Evolutionary conservation across 139 green algal species (phyloP), one percentile per base, ranked within the genome.

Genomic region (Parachlorella kessleri): DNA sequence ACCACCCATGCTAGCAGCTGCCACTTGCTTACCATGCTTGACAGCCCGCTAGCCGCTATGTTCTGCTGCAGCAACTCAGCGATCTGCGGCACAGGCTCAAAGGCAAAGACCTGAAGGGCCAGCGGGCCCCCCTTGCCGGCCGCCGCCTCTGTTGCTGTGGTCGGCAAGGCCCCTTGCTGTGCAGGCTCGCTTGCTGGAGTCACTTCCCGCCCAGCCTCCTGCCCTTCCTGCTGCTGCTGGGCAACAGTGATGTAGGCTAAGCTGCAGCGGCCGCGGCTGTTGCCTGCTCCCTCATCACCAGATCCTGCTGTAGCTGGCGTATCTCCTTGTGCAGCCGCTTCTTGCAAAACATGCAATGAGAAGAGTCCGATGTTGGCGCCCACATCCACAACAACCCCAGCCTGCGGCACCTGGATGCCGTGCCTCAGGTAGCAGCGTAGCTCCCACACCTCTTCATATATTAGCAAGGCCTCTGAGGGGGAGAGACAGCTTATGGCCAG

Each of bases 301-400:
- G n/a, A n/a, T 59, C 48, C 48, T 59, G 48, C 48, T 59, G 48
- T 14, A 14, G 48, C 48, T 59, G 48, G 48, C 48, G n/a, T n/a
- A n/a, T 59, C 14, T 59, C 14, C 14, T 59, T 14, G 48, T 59
- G 48, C 14, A n/a, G n/a, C n/a, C n/a, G 35, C 18, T 41, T 81
- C 75, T n/a, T 55, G 75, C 75, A 82, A 70, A 37, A 79, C n/a
- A 2, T 33, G 68, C 48, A 86, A 37, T 6, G 53, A 36, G 41
- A 86, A 87, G 32, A 87, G 72, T 30, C 82, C 82, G 40, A 87
- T 78, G 78, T 87, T 87, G 42, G 82, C 82, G 33, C 82, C 82
- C 35, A 3, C 9, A 32, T 87, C 82, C 32, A 87, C 33, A 21
- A 87, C 82, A 23, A 64, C 28, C 23, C 41, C 54, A 35, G 72